Conservation (phyloP, 306 rosid genomes). For the Glycine tomentella region DNA sequence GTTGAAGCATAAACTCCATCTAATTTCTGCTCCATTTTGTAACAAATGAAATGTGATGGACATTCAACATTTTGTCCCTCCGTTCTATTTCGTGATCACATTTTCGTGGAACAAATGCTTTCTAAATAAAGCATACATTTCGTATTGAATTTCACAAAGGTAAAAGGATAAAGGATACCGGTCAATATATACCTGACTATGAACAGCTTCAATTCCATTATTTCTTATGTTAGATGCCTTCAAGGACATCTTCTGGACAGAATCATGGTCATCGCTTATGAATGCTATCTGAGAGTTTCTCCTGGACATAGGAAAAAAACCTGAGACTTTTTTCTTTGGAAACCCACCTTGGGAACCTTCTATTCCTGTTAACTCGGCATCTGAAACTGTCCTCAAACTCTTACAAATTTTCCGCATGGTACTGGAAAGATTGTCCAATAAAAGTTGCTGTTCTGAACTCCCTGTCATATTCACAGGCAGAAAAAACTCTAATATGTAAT, state of each 20-base stretch:
- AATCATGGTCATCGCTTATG: conserved; percentile 53
- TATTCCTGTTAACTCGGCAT: conserved; percentile 62
- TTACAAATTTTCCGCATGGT: conserved; percentile 88
- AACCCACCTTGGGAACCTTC: conserved; percentile 49
- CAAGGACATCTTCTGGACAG: conserved; percentile 47
- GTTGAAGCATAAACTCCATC: conserved; percentile 15
- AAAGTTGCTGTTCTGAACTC: conserved; percentile 80
- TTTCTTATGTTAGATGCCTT: conserved; percentile 51
- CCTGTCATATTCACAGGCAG: conserved; percentile 87
- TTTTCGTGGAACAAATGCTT: conserved; percentile 19
- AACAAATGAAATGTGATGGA: conserved; percentile 26
- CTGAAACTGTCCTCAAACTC: conserved; percentile 90
- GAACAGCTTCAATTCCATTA: conserved; percentile 55
- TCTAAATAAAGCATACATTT: conserved; percentile 42
- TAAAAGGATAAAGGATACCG: conserved; percentile 11
- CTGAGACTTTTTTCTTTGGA: conserved; percentile 46
- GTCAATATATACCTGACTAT: conserved; percentile 58
- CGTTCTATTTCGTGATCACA: background rate
- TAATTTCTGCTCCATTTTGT: background rate
- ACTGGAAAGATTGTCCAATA: conserved; percentile 82
- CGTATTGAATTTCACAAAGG: conserved; percentile 23
- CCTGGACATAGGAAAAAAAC: conserved; percentile 47
- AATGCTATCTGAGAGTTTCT: conserved; percentile 56
- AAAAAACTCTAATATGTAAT: conserved; percentile 91
- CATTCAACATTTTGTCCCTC: background rate